Percentiles rank a stretch among this genome's conserved stretches.
Conservation (phyloP, 805 yeast genomes). For the Wickerhamomyces rabaulensis region DNA sequence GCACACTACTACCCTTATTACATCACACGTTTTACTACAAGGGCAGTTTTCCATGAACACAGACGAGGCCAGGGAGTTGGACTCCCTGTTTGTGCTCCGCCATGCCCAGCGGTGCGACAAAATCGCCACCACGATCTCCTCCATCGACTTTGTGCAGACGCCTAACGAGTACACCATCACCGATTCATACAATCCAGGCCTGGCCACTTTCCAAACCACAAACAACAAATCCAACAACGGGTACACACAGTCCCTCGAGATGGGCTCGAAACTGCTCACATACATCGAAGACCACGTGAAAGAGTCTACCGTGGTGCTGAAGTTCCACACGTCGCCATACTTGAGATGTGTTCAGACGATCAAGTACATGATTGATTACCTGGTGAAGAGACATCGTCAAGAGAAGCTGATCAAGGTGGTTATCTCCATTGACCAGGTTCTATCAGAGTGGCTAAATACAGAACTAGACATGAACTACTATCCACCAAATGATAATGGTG, state of each 20-base stretch:
- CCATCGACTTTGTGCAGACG: slow-evolving; percentile 17
- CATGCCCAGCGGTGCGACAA: slow-evolving; percentile 26
- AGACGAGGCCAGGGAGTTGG: slow-evolving; percentile 5
- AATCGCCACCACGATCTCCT: slow-evolving; percentile 22
- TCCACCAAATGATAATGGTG: slow-evolving; percentile 44
- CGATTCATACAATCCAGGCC: slow-evolving; percentile 22
- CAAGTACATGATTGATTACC: slow-evolving; percentile 19
- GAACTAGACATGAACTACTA: slow-evolving; percentile 33
- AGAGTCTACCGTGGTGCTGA: slow-evolving; percentile 11
- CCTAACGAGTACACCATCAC: slow-evolving; percentile 7
- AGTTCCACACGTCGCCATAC: slow-evolving; percentile 38
- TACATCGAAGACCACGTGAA: slow-evolving; percentile 17
- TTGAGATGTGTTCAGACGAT: slow-evolving; percentile 39
- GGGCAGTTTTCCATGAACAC: background rate
- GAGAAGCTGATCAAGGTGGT: slow-evolving; percentile 13
- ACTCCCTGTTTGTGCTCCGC: slow-evolving; percentile 23
- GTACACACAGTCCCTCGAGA: slow-evolving; percentile 19
- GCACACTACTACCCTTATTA: too few relatives aligned
- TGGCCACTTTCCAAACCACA: slow-evolving; percentile 24
- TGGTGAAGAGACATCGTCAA: slow-evolving; percentile 15
- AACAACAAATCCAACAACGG: slow-evolving; percentile 25
- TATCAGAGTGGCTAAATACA: slow-evolving; percentile 40
- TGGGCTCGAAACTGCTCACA: slow-evolving; percentile 18
- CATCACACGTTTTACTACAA: background rate
- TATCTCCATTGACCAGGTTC: slow-evolving; percentile 35